Base-by-base conservation (phyloP, 805 yeast genomes). In the Suhomyces sp. region DNA sequence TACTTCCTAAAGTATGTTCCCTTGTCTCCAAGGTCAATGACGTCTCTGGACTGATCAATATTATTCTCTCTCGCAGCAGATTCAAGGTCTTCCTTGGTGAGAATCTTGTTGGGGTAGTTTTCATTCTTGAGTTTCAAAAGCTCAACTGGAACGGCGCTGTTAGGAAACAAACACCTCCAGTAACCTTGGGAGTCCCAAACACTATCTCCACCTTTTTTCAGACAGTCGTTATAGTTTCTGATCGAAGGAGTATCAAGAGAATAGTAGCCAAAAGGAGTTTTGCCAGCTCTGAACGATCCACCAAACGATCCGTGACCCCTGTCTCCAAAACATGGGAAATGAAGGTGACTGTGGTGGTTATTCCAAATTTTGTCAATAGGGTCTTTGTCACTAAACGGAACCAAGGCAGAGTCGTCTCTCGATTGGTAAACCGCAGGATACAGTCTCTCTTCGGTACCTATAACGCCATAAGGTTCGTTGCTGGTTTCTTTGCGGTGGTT, bases 131-230 rank as follows among this genome's bases (percentile, higher is more conserved):
- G 48, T 60, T 56, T 54, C 66, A 73, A 57, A 49, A 71, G 43
- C 53, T 64, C 51, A 61, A 73, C 47, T 59, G 77, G 56, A 54
- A 73, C 46, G 67, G 69, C 61, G 31, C 68, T 53, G 57, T 77
- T 76, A 10, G 97, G 96, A 67, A 92, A 86, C 44, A 93, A 71
- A 69, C 98, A 93, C 63, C 92, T 81, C 97, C 97, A 93, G 66
- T 84, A 80, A 0, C 97, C 98, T 20, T 79, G 76, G 35, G 81
- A 70, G 63, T 90, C 96, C 97, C 97, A 93, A 10, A 83, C 84
- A 0, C 89, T 81, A 6, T 79, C 69, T 3, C 99, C 98, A 7
- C 82, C 71, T 33, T 78, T 69, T 19, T 79, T 80, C 55, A 79
- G 59, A 67, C 98, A 93, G 44, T 80, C 75, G 48, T 79, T 75